These are phyloP conservation scores for Pythium utonaiense DNA, from an alignment of 352 stramenopile genomes.

Conservation along the genomic window DNA sequence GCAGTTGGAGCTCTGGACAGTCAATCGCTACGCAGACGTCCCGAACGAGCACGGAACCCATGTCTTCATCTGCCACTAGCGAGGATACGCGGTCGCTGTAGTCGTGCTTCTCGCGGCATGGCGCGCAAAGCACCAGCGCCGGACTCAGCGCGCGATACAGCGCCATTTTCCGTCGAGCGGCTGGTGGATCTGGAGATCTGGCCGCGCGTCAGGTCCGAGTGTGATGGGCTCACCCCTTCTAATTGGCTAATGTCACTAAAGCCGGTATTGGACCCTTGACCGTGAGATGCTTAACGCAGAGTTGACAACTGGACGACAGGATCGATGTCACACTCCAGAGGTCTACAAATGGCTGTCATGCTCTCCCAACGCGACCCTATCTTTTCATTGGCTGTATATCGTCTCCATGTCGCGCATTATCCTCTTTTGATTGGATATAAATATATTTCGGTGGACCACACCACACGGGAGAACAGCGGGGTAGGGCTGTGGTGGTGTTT, in stretches of 20 bases:
- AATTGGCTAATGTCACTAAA: constrained; percentile 7
- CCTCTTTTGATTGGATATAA: constrained; percentile 16
- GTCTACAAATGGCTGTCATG: neutral
- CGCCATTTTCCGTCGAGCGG: constrained; percentile 20
- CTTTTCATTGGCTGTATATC: constrained; percentile 10
- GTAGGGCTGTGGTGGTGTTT: constrained; percentile 1
- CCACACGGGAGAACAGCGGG: constrained; percentile 1
- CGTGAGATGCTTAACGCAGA: neutral
- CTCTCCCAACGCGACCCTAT: neutral
- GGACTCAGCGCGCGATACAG: constrained; percentile 47
- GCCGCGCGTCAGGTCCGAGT: neutral
- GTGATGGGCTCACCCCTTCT: neutral
- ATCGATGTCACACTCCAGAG: constrained; percentile 6
- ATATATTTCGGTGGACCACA: constrained; percentile 2
- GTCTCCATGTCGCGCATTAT: too few relatives aligned
- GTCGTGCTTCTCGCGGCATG: constrained; percentile 35
- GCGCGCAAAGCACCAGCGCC: constrained; percentile 55
- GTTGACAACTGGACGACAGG: constrained; percentile 8
- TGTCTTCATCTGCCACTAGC: constrained; percentile 23
- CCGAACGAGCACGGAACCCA: constrained; percentile 39
- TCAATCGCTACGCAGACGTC: constrained; percentile 52
- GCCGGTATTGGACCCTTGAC: constrained; percentile 14
- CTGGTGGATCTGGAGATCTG: neutral
- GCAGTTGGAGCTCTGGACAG: constrained; percentile 53
- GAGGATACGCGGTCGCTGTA: constrained; percentile 29